These are phyloP conservation scores for Aspergillus saccharolyticus DNA, from an alignment of 495 filamentous ascomycete species.

Conservation along the genomic window DNA sequence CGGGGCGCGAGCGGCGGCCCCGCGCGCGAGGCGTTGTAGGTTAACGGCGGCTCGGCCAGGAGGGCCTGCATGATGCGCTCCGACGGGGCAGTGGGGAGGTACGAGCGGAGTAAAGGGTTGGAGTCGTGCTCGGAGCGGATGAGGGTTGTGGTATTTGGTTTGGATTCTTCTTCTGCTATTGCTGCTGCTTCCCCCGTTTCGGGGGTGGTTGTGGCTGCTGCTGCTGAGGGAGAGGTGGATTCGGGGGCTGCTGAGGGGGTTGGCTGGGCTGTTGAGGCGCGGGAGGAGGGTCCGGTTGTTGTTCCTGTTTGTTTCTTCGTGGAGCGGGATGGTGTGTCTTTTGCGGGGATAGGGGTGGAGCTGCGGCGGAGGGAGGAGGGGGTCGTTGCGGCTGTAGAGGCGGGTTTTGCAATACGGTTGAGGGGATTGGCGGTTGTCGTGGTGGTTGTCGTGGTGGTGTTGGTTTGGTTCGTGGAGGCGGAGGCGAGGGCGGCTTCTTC, in stretches of 20 bases:
- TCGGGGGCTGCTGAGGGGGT: conserved; percentile 8
- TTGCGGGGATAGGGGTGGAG: conserved; percentile 30
- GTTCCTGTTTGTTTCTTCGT: conserved; percentile 11
- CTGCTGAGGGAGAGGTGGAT: neutral
- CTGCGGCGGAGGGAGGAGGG: conserved; percentile 23
- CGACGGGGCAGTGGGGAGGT: conserved; percentile 59
- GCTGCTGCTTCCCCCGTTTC: conserved; percentile 21
- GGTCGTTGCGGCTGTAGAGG: neutral
- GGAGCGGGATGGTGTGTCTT: conserved; percentile 1
- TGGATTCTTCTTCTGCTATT: conserved; percentile 14
- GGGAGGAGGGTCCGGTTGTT: conserved; percentile 18
- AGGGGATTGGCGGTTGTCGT: conserved; percentile 35
- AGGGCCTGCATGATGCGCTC: conserved; percentile 63
- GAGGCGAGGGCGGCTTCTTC: conserved; percentile 74
- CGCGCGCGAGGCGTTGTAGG: conserved; percentile 73
- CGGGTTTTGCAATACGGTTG: too few relatives aligned
- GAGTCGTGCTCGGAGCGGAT: conserved; percentile 46
- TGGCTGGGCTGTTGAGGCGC: conserved; percentile 1
- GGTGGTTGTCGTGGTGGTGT: conserved; percentile 32
- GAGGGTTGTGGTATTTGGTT: conserved; percentile 33
- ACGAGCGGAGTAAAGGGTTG: conserved; percentile 58
- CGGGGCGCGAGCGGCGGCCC: conserved; percentile 40
- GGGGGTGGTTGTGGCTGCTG: conserved; percentile 17
- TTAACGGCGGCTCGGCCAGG: conserved; percentile 65
- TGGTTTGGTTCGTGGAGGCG: too few relatives aligned